Percentiles rank a stretch among this genome's conserved stretches.
These are phyloP conservation scores for Bretziella fagacearum DNA, from an alignment of 2,329 filamentous ascomycete genomes.

Conservation along the genomic window DNA sequence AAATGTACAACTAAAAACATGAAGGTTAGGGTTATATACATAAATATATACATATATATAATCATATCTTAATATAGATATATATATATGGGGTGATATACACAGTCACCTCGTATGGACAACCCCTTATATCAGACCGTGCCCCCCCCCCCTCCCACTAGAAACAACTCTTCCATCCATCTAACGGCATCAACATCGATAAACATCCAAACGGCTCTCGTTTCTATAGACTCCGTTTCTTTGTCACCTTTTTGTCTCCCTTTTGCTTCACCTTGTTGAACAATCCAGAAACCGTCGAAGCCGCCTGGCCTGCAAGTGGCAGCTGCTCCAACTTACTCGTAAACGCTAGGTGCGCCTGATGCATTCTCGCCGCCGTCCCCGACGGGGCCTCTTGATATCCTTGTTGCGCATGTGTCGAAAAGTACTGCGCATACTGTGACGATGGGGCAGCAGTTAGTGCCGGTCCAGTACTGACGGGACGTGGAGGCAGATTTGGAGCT, in stretches of 20 bases:
- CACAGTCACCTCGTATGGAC: too few species aligned
- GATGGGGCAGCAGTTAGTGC: conserved; percentile 20
- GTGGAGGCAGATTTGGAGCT: conserved; percentile 21
- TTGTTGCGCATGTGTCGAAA: conserved; percentile 17
- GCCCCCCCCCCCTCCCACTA: neutral
- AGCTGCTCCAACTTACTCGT: conserved; percentile 5
- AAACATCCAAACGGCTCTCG: conserved; percentile 15
- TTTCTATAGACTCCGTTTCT: conserved; percentile 33
- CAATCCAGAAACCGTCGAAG: conserved; percentile 30
- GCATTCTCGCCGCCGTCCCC: conserved; percentile 1
- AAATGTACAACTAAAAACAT: too few species aligned
- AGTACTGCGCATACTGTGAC: conserved; percentile 16
- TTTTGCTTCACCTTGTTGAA: conserved; percentile 22
- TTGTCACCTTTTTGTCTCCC: conserved; percentile 26
- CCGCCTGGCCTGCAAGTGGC: conserved; percentile 18
- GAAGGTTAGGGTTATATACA: too few species aligned
- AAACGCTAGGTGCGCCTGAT: neutral
- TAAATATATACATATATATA: too few species aligned
- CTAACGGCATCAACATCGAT: neutral
- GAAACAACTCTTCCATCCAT: neutral
- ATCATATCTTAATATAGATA: too few species aligned
- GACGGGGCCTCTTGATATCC: conserved; percentile 15
- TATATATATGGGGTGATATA: too few species aligned
- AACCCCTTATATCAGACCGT: too few species aligned
- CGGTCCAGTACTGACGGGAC: conserved; percentile 27